Evolutionary conservation across 1,284 basidiomycete species (phyloP), one percentile per base, ranked within the genome.

Genomic region (Rugosomyces carneus): DNA sequence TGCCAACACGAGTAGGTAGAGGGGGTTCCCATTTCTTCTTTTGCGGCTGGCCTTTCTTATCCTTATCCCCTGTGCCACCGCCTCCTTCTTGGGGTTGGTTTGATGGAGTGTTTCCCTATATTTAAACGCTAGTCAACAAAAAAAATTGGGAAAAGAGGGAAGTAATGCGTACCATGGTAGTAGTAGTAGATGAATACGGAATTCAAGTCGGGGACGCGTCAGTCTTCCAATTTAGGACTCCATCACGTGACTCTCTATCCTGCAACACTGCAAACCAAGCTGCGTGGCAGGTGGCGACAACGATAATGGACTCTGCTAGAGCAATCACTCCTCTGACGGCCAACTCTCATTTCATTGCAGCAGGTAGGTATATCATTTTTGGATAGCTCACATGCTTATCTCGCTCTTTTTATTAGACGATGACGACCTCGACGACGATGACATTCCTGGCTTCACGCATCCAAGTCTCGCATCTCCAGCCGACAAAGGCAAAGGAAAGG

Each of bases 11-110:
- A 29, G 96, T 98, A 9, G 96, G 95, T 43, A 98, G 81, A 53
- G 96, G 96, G 9, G 96, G 94, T 67, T 99, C 96, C 94, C 95
- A 99, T 72, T 98, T 97, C 81, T 95, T 93, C 78, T 93, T 90
- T 71, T 84, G 76, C 10, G 71, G 66, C 40, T 69, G 66, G 49
- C 76, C 72, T 60, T 89, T 85, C 64, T 80, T 80, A 57, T 75
- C 72, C 57, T 82, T 78, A 57, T 84, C 76, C 8, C 3, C 5
- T 67, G 66, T 62, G 60, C 62, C 63, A 69, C 76, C 75, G 53
- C 84, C 67, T 57, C 83, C 85, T 29, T 50, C 54, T 20, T 47
- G 41, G 2, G 55, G 45, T 21, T 49, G 49, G 19, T 48, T 51
- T 32, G 89, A 92, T 48, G 86, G 78, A 64, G 80, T 69, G 63